These are phyloP conservation scores for Diutina mesorugosa DNA, from an alignment of 1,139 yeast species.

Conservation along the genomic window DNA sequence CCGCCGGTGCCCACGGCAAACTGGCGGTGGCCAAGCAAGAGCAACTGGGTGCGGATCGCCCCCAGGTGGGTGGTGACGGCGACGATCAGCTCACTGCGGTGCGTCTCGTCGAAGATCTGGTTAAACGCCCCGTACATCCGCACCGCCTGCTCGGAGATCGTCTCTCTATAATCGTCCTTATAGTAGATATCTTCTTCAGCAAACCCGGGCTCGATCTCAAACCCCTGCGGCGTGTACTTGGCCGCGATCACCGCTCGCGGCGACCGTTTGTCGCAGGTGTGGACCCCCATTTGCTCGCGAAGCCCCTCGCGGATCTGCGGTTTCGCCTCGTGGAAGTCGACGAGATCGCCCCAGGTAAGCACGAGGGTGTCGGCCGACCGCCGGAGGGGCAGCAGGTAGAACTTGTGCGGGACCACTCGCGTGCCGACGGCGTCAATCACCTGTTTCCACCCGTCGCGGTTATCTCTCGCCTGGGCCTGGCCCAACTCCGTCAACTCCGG, in stretches of 20 bases:
- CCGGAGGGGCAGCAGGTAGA: conserved; percentile 54
- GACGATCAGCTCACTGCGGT: conserved; percentile 12
- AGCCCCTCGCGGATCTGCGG: conserved; percentile 38
- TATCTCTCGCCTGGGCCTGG: conserved; percentile 27
- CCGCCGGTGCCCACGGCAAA: conserved; percentile 35
- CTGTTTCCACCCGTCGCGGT: conserved; percentile 14
- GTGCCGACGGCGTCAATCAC: conserved; percentile 15
- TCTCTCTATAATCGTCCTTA: conserved; percentile 25
- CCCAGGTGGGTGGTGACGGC: conserved; percentile 28
- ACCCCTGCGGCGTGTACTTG: conserved; percentile 19
- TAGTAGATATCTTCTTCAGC: conserved; percentile 25
- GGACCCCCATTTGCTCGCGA: conserved; percentile 57
- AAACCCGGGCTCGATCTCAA: conserved; percentile 24
- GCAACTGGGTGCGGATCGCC: conserved; percentile 25
- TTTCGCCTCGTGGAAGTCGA: conserved; percentile 19
- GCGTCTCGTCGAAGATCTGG: conserved; percentile 15
- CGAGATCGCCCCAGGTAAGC: conserved; percentile 43
- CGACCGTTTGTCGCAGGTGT: conserved; percentile 53
- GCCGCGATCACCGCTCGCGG: conserved; percentile 18
- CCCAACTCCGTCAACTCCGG: conserved; percentile 53
- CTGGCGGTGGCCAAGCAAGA: conserved; percentile 27
- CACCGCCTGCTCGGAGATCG: conserved; percentile 27
- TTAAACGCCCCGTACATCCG: conserved; percentile 25
- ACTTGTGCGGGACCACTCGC: conserved; percentile 33
- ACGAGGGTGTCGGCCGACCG: conserved; percentile 47